Conservation (phyloP, 345 rosid species). For the Populus deltoides region DNA sequence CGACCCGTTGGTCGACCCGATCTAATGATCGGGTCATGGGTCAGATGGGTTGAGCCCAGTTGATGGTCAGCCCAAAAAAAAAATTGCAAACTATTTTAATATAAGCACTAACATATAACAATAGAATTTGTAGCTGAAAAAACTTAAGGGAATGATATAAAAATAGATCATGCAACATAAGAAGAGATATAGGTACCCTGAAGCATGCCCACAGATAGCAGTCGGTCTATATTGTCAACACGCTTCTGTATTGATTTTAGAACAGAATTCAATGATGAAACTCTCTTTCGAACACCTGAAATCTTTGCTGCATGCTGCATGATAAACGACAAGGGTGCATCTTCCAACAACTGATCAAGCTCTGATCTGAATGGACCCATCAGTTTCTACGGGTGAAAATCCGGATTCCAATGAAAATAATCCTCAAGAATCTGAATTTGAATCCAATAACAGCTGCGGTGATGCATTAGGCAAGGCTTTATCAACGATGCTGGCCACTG, state of each 20-base stretch:
- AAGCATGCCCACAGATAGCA: conserved; percentile 33
- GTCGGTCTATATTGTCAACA: conserved; percentile 67
- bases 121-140: too few relatives aligned
- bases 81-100: background rate
- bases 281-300: conserved; percentile 64
- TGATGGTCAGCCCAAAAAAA: too few relatives aligned
- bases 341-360: conserved; percentile 82
- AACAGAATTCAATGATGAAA: conserved; percentile 55
- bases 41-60: too few relatives aligned
- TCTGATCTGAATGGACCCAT: conserved; percentile 35
- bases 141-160: background rate
- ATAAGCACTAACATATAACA: too few relatives aligned
- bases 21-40: too few relatives aligned
- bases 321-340: conserved; percentile 74
- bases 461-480: conserved; percentile 57
- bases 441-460: conserved; percentile 13
- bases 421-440: background rate
- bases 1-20: too few relatives aligned
- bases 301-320: conserved; percentile 76
- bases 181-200: conserved; percentile 42
- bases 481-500: conserved; percentile 50
- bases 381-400: background rate
- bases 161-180: background rate
- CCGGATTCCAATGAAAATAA: background rate
- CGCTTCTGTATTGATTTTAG: conserved; percentile 67